Evolutionary conservation across 805 yeast genomes (phyloP).

Genomic region (Lachancea thermotolerans): DNA sequence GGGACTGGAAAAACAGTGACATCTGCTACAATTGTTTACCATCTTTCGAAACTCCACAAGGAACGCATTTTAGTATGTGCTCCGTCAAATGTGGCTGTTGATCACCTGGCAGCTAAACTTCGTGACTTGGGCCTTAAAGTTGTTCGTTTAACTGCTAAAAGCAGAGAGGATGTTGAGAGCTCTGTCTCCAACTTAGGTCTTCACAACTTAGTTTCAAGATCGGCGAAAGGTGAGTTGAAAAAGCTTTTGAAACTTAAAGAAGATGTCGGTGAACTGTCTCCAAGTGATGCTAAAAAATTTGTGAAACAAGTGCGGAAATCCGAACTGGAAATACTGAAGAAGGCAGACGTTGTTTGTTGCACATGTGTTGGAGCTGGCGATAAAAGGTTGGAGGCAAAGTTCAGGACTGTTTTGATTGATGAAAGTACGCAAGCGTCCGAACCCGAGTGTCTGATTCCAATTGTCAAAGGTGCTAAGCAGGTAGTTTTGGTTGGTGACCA

Average conservation of each 20-base stretch:
- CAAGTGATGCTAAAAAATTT: constrained; percentile 43
- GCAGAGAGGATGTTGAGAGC: constrained; percentile 75
- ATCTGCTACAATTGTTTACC: constrained; percentile 81
- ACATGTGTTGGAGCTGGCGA: constrained; percentile 95
- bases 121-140: constrained; percentile 67
- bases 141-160: constrained; percentile 66
- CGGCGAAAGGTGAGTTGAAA: constrained; percentile 50
- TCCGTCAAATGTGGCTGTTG: constrained; percentile 93
- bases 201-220: constrained; percentile 42
- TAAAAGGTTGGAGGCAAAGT: constrained; percentile 49
- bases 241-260: constrained; percentile 52
- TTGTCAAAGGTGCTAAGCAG: constrained; percentile 84
- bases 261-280: constrained; percentile 62
- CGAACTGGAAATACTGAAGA: constrained; percentile 45
- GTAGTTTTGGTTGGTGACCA: constrained; percentile 92
- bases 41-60: constrained; percentile 53
- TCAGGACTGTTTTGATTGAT: constrained; percentile 79
- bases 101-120: constrained; percentile 74
- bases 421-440: constrained; percentile 94
- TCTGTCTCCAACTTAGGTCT: constrained; percentile 52
- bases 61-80: constrained; percentile 81
- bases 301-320: constrained; percentile 36
- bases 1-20: constrained; percentile 96
- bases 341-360: constrained; percentile 76
- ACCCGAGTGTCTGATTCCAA: constrained; percentile 85